Evolutionary conservation across 805 yeast genomes (phyloP).

Genomic region (Candida gorgasii): DNA sequence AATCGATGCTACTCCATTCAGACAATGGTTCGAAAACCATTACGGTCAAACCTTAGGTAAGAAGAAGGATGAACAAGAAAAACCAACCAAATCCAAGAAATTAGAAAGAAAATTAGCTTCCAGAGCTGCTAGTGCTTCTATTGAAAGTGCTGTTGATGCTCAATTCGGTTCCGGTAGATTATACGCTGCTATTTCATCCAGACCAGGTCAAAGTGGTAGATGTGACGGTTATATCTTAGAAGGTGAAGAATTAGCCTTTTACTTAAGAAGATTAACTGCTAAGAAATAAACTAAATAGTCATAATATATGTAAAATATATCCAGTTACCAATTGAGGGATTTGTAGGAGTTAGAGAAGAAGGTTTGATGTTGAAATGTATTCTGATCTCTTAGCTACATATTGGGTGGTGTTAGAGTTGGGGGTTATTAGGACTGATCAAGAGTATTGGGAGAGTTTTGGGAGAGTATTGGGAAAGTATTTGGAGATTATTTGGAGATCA

Average conservation of each 20-base stretch:
- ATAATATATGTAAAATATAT: constrained; percentile 4
- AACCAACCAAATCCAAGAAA: constrained; percentile 68
- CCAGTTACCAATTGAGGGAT: too few relatives aligned
- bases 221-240: constrained; percentile 99
- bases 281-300: constrained; percentile 70
- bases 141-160: constrained; percentile 87
- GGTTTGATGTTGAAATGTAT: background rate
- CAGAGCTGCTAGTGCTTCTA: constrained; percentile 81
- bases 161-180: constrained; percentile 99
- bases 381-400: too few relatives aligned
- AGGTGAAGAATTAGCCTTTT: constrained; percentile 99
- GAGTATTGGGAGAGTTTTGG: too few relatives aligned
- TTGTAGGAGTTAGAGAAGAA: background rate
- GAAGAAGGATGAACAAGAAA: constrained; percentile 53
- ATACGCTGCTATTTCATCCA: constrained; percentile 97
- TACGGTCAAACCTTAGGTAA: constrained; percentile 94
- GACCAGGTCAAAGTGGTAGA: constrained; percentile 99
- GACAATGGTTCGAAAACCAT: constrained; percentile 98
- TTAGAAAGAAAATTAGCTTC: constrained; percentile 91
- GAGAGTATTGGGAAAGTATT: too few relatives aligned
- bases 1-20: constrained; percentile 99
- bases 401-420: too few relatives aligned
- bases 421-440: too few relatives aligned
- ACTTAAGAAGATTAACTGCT: constrained; percentile 99
- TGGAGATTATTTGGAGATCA: too few relatives aligned